A percentile compares a stretch with the other conserved stretches of the same genome.
These are phyloP conservation scores for Gautieria morchelliformis DNA, from an alignment of 768 basidiomycete species.

Conservation along the genomic window DNA sequence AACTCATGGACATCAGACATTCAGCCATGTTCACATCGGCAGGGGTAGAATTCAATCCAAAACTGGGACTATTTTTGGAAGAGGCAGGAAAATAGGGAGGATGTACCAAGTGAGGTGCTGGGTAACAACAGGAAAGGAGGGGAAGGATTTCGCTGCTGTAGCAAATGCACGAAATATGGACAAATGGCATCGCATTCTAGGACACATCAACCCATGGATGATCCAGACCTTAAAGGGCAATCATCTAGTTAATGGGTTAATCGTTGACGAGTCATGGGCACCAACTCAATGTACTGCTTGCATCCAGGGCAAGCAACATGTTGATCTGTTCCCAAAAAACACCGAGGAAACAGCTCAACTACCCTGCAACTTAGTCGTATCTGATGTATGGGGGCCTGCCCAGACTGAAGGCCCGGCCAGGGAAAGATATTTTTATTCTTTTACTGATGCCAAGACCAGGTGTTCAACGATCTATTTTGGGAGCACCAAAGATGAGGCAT, in stretches of 20 bases:
- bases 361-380: background rate
- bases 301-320: too few species aligned
- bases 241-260: background rate
- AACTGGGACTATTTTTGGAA: background rate
- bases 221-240: background rate
- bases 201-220: too few species aligned
- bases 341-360: background rate
- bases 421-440: too few species aligned
- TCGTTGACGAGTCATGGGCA: background rate
- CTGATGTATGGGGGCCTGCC: background rate
- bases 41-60: background rate
- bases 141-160: too few species aligned
- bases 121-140: too few species aligned
- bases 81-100: background rate
- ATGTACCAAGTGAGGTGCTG: background rate
- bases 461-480: too few species aligned
- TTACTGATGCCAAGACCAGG: too few species aligned
- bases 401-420: too few species aligned
- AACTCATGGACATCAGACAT: background rate
- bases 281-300: background rate
- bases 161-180: too few species aligned
- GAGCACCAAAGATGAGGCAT: too few species aligned
- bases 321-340: too few species aligned
- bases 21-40: background rate
- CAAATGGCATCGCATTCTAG: too few species aligned